Conservation (phyloP, 225 moss, liverwort and hornwort genomes). For the Anthoceros angustus region DNA sequence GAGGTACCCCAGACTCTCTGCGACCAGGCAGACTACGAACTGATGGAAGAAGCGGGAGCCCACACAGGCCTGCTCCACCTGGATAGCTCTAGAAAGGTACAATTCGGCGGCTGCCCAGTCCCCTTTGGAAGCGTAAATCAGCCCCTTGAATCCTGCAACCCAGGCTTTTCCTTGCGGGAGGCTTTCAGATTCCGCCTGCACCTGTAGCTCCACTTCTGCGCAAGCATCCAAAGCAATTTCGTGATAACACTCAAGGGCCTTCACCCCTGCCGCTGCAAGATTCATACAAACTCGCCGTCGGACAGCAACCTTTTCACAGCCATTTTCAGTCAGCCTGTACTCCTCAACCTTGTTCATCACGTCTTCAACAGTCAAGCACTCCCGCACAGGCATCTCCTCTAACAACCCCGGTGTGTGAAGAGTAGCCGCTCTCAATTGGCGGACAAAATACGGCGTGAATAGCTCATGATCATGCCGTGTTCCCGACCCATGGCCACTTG, state of each 20-base stretch:
- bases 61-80: background rate
- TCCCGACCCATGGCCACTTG: no score
- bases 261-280: constrained; percentile 2
- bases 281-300: constrained; percentile 5
- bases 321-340: constrained; percentile 2
- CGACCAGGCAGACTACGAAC: background rate
- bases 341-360: background rate
- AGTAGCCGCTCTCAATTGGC: no score
- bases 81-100: background rate
- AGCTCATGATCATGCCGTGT: background rate
- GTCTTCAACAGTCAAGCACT: background rate
- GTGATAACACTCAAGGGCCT: constrained; percentile 1
- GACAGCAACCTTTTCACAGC: constrained; percentile 1
- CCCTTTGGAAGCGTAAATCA: background rate
- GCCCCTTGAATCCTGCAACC: background rate
- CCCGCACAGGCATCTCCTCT: background rate
- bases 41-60: background rate
- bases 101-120: background rate
- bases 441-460: no score
- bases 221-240: background rate
- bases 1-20: constrained; percentile 1
- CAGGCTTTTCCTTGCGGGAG: background rate
- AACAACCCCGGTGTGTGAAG: background rate
- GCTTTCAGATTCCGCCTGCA: background rate
- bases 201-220: background rate